Percentiles rank a stretch among this genome's conserved stretches.
phyloP scores from a whole-genome alignment of 768 basidiomycete genomes.

The Naganishia randhawae region DNA sequence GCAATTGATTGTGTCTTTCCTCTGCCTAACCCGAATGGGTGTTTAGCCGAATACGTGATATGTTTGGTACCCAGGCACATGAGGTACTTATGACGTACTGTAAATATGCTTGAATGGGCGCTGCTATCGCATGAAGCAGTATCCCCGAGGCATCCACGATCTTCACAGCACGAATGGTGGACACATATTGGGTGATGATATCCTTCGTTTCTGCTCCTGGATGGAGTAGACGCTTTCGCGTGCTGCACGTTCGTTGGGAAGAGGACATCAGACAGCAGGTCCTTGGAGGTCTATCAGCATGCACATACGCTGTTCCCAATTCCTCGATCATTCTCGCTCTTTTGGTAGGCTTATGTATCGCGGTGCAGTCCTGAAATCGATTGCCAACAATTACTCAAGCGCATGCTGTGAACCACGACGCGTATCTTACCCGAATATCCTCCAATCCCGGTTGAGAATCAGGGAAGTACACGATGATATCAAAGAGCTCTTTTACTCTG shows the following conservation, averaged over 20 bases:
- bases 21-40: background rate
- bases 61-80: background rate
- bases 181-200: constrained; percentile 83
- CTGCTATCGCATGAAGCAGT: constrained; percentile 84
- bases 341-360: constrained; percentile 66
- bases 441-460: constrained; percentile 78
- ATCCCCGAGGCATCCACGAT: constrained; percentile 90
- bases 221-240: constrained; percentile 80
- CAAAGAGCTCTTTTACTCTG: constrained; percentile 74
- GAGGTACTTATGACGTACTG: constrained; percentile 55
- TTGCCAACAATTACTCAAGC: background rate
- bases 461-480: constrained; percentile 91
- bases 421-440: constrained; percentile 67
- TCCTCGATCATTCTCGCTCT: constrained; percentile 69
- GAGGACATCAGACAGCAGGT: background rate
- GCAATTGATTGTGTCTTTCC: constrained; percentile 82
- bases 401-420: constrained; percentile 1
- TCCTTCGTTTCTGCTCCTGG: constrained; percentile 92
- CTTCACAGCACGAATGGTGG: constrained; percentile 83
- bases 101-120: constrained; percentile 84
- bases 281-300: background rate
- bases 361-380: constrained; percentile 63
- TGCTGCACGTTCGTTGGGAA: constrained; percentile 48
- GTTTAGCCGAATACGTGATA: background rate
- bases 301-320: constrained; percentile 70